A percentile compares a stretch with the other conserved stretches of the same genome.
Conservation (phyloP, 306 rosid genomes). For the Prunus mongolica region DNA sequence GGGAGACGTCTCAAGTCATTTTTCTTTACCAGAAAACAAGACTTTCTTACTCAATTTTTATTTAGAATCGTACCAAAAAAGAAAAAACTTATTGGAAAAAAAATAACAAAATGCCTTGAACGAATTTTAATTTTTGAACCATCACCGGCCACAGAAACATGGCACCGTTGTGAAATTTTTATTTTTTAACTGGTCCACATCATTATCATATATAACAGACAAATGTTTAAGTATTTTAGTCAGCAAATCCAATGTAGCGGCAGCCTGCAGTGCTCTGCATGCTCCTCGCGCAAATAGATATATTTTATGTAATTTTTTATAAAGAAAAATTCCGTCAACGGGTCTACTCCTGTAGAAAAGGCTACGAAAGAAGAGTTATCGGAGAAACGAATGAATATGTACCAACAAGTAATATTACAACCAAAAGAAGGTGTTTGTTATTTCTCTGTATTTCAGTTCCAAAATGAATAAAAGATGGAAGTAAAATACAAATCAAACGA, state of each 20-base stretch:
- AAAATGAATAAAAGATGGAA: neutral
- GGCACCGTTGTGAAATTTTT: no score
- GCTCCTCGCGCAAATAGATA: neutral
- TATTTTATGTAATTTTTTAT: neutral
- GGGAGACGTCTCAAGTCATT: no score
- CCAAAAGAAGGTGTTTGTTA: neutral
- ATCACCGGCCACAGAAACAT: no score
- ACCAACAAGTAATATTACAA: neutral
- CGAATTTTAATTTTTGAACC: no score
- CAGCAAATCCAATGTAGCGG: neutral
- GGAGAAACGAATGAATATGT: neutral
- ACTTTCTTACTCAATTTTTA: no score
- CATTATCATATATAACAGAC: no score
- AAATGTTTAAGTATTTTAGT: neutral
- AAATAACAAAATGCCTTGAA: no score
- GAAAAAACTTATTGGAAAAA: no score
- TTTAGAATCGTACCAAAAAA: no score
- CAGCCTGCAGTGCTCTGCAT: neutral
- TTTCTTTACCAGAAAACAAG: no score
- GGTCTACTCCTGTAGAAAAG: accelerated
- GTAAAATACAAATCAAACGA: neutral
- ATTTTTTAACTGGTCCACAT: neutral
- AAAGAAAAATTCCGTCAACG: no score
- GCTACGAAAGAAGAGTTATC: no score
- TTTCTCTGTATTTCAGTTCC: neutral